A percentile compares a stretch with the other conserved stretches of the same genome.
These are phyloP conservation scores for Claviceps sp. DNA, from an alignment of 2,329 filamentous ascomycete species.

Conservation along the genomic window DNA sequence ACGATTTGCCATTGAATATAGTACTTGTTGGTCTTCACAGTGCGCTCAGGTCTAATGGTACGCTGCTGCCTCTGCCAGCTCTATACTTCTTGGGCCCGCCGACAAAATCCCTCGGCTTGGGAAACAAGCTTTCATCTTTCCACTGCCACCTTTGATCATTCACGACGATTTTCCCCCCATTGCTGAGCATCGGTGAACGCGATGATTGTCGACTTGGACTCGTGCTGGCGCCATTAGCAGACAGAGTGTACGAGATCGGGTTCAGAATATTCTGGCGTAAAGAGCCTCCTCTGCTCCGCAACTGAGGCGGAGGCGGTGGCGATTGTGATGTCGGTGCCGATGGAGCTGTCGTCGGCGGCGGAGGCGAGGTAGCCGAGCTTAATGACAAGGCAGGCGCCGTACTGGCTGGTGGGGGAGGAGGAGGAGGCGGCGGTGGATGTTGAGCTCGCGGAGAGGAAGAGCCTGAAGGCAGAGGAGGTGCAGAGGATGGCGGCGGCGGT, in stretches of 20 bases:
- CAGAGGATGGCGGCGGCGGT: slow-evolving; percentile 19
- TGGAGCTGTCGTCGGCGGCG: slow-evolving; percentile 14
- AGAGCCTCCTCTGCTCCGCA: slow-evolving; percentile 29
- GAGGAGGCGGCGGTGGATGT: slow-evolving; percentile 16
- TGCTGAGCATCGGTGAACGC: slow-evolving; percentile 17
- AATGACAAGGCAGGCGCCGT: slow-evolving; percentile 21
- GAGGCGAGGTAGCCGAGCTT: slow-evolving; percentile 16
- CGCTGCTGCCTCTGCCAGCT: slow-evolving; percentile 84
- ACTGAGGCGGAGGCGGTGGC: slow-evolving; percentile 23
- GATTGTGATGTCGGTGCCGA: slow-evolving; percentile 23
- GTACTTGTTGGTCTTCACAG: slow-evolving; percentile 4
- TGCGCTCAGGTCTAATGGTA: slow-evolving; percentile 69
- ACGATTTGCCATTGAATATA: background rate
- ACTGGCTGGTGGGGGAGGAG: slow-evolving; percentile 23
- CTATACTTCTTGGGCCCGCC: slow-evolving; percentile 69
- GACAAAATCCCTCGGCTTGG: slow-evolving; percentile 70
- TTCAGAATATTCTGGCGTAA: slow-evolving; percentile 54
- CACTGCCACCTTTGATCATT: slow-evolving; percentile 80
- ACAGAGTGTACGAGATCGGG: slow-evolving; percentile 62
- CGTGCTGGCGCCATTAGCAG: slow-evolving; percentile 45
- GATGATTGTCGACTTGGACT: slow-evolving; percentile 25
- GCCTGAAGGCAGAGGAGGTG: slow-evolving; percentile 5
- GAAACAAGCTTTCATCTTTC: slow-evolving; percentile 66
- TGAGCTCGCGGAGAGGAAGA: slow-evolving; percentile 27
- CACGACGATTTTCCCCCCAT: slow-evolving; percentile 37